Base-by-base conservation (phyloP, 2,329 filamentous ascomycete genomes). In the Aureobasidium mangrovei region DNA sequence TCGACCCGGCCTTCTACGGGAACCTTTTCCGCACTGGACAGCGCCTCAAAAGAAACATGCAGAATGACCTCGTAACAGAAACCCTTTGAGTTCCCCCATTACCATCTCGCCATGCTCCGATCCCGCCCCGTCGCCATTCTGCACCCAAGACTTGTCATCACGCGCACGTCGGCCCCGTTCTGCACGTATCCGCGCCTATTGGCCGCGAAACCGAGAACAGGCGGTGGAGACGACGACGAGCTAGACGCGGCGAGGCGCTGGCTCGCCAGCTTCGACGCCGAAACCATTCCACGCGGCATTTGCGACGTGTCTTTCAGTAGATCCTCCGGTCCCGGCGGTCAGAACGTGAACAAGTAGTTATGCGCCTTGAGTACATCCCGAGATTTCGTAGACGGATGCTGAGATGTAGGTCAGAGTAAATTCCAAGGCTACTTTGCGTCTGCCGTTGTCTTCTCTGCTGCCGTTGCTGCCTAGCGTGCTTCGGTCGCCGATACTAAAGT, bases 311-410 rank as follows among this genome's bases (percentile, higher is more conserved):
- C 74, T 46, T 85, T 82, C 65, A 83, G 79, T 64, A 74, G 81
- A 56, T 83, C 81, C 2, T 82, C 80, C 51, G 82, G 82, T 3
- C 82, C 82, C 18, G 82, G 82, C 48, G 82, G 82, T 8, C 82
- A 85, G 66, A 84, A 85, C 70, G 82, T 85, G 55, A 85, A 85
- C 69, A 85, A 85, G 82, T 84, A 68, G 58, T 54, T 35, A 18
- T 18, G 18, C 18, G 18, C 18, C 18, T 18, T 18, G 18, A 18
- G 18, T 18, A 18, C 18, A 18, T 1, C 18, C 18, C 18, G 18
- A 18, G 18, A 18, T 18, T 18, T 18, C 18, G 18, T 18, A 18
- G 18, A 18, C 18, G 18, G 18, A 39, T 39, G 35, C 47, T 51
- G 38, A 51, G 36, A 42, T 7, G 18, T 27, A 12, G 9, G 41